These are phyloP conservation scores for Mortierella sp. DNA, from an alignment of 371 early-diverging fungal genomes.

Conservation along the genomic window DNA sequence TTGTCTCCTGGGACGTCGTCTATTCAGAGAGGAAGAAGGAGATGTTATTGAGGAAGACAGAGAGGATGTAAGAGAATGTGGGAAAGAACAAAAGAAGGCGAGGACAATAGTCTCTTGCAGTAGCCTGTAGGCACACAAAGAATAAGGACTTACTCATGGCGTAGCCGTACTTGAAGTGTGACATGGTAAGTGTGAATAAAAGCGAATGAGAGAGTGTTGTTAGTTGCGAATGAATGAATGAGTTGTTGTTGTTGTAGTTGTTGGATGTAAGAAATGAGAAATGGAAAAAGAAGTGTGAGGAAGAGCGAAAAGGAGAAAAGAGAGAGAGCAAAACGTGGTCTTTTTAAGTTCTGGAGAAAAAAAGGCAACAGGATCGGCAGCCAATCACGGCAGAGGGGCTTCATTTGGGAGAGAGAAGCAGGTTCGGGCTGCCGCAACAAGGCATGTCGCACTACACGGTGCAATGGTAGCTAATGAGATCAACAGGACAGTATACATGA, in stretches of 20 bases:
- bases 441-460: background rate
- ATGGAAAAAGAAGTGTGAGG: background rate
- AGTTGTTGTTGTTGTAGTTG: background rate
- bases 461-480: background rate
- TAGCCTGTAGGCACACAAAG: background rate
- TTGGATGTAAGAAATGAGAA: background rate
- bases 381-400: background rate
- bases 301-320: background rate
- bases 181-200: slow-evolving; percentile 5
- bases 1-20: slow-evolving; percentile 40
- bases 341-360: background rate
- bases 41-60: no score
- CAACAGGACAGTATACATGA: background rate
- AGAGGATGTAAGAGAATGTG: background rate
- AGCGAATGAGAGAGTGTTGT: background rate
- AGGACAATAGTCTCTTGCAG: slow-evolving; percentile 16
- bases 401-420: background rate
- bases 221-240: background rate
- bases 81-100: slow-evolving; percentile 26
- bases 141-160: slow-evolving; percentile 43
- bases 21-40: slow-evolving; percentile 5
- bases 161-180: slow-evolving; percentile 44
- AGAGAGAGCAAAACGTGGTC: background rate
- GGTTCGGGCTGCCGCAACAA: background rate
- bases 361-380: background rate